phyloP scores from a whole-genome alignment of 352 stramenopile species.

The Pythium grandisporangium region DNA sequence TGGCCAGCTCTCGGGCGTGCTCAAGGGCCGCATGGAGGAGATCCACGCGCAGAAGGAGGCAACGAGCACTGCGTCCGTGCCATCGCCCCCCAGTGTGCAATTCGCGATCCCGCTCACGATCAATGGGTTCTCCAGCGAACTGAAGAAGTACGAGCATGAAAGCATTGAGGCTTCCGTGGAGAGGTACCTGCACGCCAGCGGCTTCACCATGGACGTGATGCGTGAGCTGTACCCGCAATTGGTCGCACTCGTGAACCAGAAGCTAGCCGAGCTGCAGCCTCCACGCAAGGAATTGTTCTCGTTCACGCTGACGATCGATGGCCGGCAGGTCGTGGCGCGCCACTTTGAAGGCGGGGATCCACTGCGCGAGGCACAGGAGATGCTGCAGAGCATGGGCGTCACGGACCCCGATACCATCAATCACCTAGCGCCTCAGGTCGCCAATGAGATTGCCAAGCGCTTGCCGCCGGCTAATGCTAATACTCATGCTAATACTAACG shows the following conservation, averaged over 20 bases:
- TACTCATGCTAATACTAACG: too few species aligned
- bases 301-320: slow-evolving; percentile 47
- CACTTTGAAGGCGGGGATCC: slow-evolving; percentile 61
- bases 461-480: slow-evolving; percentile 18
- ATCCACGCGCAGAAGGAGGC: slow-evolving; percentile 19
- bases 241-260: slow-evolving; percentile 39
- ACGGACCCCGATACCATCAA: slow-evolving; percentile 39
- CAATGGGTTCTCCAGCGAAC: slow-evolving; percentile 27
- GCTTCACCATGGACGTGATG: slow-evolving; percentile 57
- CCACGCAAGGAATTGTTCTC: slow-evolving; percentile 46
- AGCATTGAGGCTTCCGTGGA: slow-evolving; percentile 38
- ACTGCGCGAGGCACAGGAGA: slow-evolving; percentile 47
- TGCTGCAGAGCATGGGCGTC: slow-evolving; percentile 32
- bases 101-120: slow-evolving; percentile 51
- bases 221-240: slow-evolving; percentile 51
- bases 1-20: slow-evolving; percentile 50
- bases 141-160: slow-evolving; percentile 60
- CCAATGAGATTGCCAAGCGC: slow-evolving; percentile 39
- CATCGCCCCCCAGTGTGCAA: slow-evolving; percentile 32
- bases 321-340: slow-evolving; percentile 26
- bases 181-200: slow-evolving; percentile 54
- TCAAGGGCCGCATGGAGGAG: slow-evolving; percentile 54
- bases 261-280: slow-evolving; percentile 43
- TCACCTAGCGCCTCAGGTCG: slow-evolving; percentile 44
- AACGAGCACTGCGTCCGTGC: slow-evolving; percentile 2